phyloP scores from a whole-genome alignment of 805 yeast species.

The Myxozyma neotropica region DNA sequence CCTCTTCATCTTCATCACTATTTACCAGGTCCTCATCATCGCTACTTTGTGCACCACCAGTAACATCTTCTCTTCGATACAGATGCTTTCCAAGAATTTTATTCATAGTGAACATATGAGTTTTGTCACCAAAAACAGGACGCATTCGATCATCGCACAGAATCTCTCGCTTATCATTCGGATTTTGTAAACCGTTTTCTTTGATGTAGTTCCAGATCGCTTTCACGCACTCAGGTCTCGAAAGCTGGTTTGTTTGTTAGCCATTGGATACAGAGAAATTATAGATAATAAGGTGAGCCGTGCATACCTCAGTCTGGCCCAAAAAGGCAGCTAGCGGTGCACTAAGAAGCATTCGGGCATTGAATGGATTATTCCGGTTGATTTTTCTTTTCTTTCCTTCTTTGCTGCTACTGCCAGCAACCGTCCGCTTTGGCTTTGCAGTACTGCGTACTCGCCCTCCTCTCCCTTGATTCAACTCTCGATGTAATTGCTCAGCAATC shows the following conservation, averaged over 20 bases:
- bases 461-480: slow-evolving; percentile 23
- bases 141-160: slow-evolving; percentile 61
- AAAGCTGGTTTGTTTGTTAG: slow-evolving; percentile 38
- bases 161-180: slow-evolving; percentile 65
- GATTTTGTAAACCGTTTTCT: slow-evolving; percentile 63
- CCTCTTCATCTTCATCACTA: slow-evolving; percentile 12
- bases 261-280: too few species aligned
- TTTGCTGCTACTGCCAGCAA: slow-evolving; percentile 26
- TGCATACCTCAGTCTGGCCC: slow-evolving; percentile 43
- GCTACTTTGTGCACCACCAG: neutral
- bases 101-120: slow-evolving; percentile 40
- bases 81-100: slow-evolving; percentile 38
- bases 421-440: slow-evolving; percentile 24
- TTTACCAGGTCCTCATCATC: slow-evolving; percentile 3
- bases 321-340: slow-evolving; percentile 55
- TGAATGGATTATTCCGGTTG: slow-evolving; percentile 39
- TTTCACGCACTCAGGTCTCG: slow-evolving; percentile 74
- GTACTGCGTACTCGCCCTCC: slow-evolving; percentile 2
- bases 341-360: slow-evolving; percentile 53
- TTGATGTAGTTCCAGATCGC: slow-evolving; percentile 72
- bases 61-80: slow-evolving; percentile 33
- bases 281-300: neutral
- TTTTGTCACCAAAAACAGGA: slow-evolving; percentile 58
- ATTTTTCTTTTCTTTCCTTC: slow-evolving; percentile 37
- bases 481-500: slow-evolving; percentile 25